phyloP scores from a whole-genome alignment of 352 stramenopile species.

The Globisporangium cylindrosporum region DNA sequence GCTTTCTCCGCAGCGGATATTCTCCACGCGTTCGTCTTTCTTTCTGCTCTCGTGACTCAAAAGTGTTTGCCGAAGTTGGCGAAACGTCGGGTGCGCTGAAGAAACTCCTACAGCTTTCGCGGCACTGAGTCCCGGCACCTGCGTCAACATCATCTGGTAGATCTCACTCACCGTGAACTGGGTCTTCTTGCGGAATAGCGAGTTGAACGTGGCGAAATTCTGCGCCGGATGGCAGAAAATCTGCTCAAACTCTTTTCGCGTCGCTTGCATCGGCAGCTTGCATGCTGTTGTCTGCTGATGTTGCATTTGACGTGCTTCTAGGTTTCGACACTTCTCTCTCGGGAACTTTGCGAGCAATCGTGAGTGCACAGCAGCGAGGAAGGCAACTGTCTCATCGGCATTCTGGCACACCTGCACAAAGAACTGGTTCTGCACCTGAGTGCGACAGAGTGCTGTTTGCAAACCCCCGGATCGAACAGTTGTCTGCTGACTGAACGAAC shows the following conservation, averaged over 20 bases:
- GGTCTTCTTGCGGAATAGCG: conserved; percentile 69
- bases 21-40: conserved; percentile 27
- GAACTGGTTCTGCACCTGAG: conserved; percentile 80
- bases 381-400: conserved; percentile 73
- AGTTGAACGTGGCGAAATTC: conserved; percentile 62
- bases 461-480: conserved; percentile 56
- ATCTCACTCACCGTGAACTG: conserved; percentile 72
- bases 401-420: conserved; percentile 79
- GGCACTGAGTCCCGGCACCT: conserved; percentile 58
- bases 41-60: conserved; percentile 5
- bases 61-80: conserved; percentile 40
- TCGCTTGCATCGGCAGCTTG: conserved; percentile 12
- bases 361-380: conserved; percentile 62
- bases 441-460: conserved; percentile 73
- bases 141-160: conserved; percentile 84
- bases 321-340: conserved; percentile 28
- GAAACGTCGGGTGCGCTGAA: conserved; percentile 46
- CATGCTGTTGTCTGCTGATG: not conserved
- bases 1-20: conserved; percentile 45
- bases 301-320: conserved; percentile 17
- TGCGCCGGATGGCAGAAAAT: conserved; percentile 51
- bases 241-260: conserved; percentile 17
- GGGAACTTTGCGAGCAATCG: conserved; percentile 64
- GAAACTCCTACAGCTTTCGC: conserved; percentile 48
- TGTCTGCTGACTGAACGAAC: conserved; percentile 70